Evolutionary conservation across 352 stramenopile species (phyloP).

Genomic region (Phytophthora hybrid): DNA sequence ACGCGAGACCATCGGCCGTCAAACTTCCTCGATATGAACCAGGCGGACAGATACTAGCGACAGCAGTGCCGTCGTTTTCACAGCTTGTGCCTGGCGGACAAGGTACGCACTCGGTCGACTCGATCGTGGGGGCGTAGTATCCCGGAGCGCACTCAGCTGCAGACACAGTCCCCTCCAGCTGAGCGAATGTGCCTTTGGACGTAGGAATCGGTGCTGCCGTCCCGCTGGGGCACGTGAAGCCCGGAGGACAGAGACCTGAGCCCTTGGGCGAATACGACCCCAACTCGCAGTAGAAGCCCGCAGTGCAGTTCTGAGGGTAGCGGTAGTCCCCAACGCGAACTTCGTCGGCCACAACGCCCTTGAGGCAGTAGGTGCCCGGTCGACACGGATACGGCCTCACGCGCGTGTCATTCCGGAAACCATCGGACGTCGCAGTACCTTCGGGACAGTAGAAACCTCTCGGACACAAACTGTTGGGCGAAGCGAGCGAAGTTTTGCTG

Average conservation of each 20-base stretch:
- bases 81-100: conserved; percentile 94
- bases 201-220: conserved; percentile 95
- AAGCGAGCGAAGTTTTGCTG: conserved; percentile 79
- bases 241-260: conserved; percentile 93
- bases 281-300: conserved; percentile 96
- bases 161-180: conserved; percentile 92
- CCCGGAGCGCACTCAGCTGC: conserved; percentile 94
- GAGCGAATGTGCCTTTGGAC: conserved; percentile 90
- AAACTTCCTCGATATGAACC: conserved; percentile 93
- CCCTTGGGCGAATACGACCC: conserved; percentile 93
- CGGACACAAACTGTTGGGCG: conserved; percentile 94
- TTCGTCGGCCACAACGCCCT: conserved; percentile 92
- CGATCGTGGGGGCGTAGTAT: conserved; percentile 97
- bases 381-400: conserved; percentile 95
- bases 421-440: conserved; percentile 94
- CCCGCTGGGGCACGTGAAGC: conserved; percentile 95
- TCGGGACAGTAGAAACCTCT: conserved; percentile 96
- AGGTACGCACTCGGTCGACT: conserved; percentile 92
- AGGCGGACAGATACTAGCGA: conserved; percentile 92
- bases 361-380: conserved; percentile 96
- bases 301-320: conserved; percentile 94
- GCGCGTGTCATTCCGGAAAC: conserved; percentile 97
- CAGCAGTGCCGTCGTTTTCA: conserved; percentile 88
- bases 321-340: conserved; percentile 88
- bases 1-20: conserved; percentile 90